Percentiles rank a stretch among this genome's conserved stretches.
phyloP scores from a whole-genome alignment of 2,329 filamentous ascomycete genomes.

The Fusarium sterilihyphosum region DNA sequence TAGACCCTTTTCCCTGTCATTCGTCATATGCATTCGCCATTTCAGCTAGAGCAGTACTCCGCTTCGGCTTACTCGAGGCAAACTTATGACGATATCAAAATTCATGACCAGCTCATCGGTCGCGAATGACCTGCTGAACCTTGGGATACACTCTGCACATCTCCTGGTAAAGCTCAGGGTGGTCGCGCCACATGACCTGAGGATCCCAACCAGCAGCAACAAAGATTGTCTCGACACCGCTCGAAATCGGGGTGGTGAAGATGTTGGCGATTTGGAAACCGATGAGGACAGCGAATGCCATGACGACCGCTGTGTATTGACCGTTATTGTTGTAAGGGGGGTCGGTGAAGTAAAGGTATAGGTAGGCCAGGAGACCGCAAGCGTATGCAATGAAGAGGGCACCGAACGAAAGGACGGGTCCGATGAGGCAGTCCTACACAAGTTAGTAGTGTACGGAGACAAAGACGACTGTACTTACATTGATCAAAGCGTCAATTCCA shows the following conservation, averaged over 20 bases:
- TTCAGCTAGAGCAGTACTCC: neutral
- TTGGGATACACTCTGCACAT: slow-evolving; percentile 87
- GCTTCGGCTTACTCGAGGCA: neutral
- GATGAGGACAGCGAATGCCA: slow-evolving; percentile 89
- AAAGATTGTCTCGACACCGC: slow-evolving; percentile 92
- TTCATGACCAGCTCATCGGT: slow-evolving; percentile 8
- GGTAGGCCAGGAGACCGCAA: slow-evolving; percentile 82
- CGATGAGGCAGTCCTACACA: slow-evolving; percentile 77
- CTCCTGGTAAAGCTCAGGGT: slow-evolving; percentile 81
- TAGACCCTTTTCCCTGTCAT: no score
- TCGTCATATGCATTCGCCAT: neutral
- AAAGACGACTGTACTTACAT: slow-evolving; percentile 53
- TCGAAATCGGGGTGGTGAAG: slow-evolving; percentile 87
- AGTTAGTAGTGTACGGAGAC: slow-evolving; percentile 19
- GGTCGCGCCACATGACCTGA: slow-evolving; percentile 80
- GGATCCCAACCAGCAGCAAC: slow-evolving; percentile 78
- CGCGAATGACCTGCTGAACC: slow-evolving; percentile 78
- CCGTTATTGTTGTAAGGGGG: slow-evolving; percentile 78
- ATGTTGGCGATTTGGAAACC: slow-evolving; percentile 90
- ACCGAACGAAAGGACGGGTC: slow-evolving; percentile 78
- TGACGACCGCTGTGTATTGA: slow-evolving; percentile 77
- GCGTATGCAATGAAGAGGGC: slow-evolving; percentile 85
- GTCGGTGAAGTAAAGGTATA: slow-evolving; percentile 87
- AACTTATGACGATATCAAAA: no score
- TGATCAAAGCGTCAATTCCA: slow-evolving; percentile 88